Conservation (phyloP, 2,329 filamentous ascomycete species). For the Huntiella decipiens region DNA sequence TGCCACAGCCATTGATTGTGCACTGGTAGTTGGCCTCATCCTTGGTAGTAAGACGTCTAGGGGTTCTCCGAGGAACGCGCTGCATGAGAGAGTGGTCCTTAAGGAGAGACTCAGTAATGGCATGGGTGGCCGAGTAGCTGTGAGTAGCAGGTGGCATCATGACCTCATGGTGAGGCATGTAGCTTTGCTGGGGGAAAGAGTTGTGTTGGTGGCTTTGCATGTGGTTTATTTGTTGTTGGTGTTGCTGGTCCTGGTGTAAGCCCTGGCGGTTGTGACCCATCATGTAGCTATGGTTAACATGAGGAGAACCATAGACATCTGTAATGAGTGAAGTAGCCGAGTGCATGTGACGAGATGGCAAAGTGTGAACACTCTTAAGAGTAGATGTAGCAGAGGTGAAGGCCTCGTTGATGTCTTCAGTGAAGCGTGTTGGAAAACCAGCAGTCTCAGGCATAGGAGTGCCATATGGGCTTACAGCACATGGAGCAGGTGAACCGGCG, state of each 20-base stretch:
- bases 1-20: slow-evolving; percentile 48
- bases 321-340: slow-evolving; percentile 13
- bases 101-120: slow-evolving; percentile 2
- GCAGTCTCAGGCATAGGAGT: slow-evolving; percentile 3
- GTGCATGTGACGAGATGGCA: slow-evolving; percentile 24
- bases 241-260: neutral
- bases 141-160: neutral
- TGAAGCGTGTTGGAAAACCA: slow-evolving; percentile 19
- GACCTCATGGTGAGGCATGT: slow-evolving; percentile 7
- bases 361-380: slow-evolving; percentile 13
- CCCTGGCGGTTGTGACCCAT: neutral
- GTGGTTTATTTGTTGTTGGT: neutral
- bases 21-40: slow-evolving; percentile 58
- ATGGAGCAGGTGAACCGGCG: slow-evolving; percentile 10
- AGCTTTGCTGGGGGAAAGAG: slow-evolving; percentile 7
- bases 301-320: slow-evolving; percentile 9
- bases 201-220: slow-evolving; percentile 6
- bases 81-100: slow-evolving; percentile 2
- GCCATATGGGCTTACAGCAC: slow-evolving; percentile 2
- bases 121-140: slow-evolving; percentile 12
- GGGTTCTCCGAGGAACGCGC: slow-evolving; percentile 19
- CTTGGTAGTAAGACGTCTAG: slow-evolving; percentile 39
- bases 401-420: slow-evolving; percentile 22
- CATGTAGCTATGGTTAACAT: slow-evolving; percentile 5
- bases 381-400: neutral